Evolutionary conservation across 2,329 filamentous ascomycete species (phyloP), one percentile per base, ranked within the genome.

Genomic region (Fusarium zealandicum): DNA sequence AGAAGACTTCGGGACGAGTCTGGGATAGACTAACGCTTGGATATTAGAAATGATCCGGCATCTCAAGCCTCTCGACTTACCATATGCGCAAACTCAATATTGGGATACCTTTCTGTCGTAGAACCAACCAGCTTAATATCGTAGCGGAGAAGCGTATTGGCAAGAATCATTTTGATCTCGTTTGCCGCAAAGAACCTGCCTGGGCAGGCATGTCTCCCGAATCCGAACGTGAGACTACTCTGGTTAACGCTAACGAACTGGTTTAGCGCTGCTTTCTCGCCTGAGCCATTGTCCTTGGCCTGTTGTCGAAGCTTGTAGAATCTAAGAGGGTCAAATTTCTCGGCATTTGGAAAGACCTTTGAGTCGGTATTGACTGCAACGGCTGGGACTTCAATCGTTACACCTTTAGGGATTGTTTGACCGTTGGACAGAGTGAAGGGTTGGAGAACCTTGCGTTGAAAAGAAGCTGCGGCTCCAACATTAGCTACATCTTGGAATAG

Each of bases 351-450:
- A 52, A 70, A 75, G 48, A 64, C 31, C 1, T 70, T 70, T 8
- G 71, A 63, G 60, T 81, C 78, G 3, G 61, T 63, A 40, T 69
- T 70, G 51, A 76, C 61, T 22, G 71, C 73, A 14, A 71, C 67
- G 11, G 71, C 56, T 0, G 78, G 73, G 0, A 78, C 68, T 51
- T 80, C 73, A 27, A 81, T 71, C n/a, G 72, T 70, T 6, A 75
- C 74, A 22, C 78, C 78, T 2, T 73, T 69, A 0, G 78, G 78
- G 9, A 81, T 72, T 30, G 76, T 73, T 40, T 83, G 79, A 13
- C 82, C 83, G 64, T 82, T 81, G 37, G 81, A 82, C 2, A 84
- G 78, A 2, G 76, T 76, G 61, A 85, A 75, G 4, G 78, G 73
- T 59, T 78, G 75, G 30, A 80, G 69, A 9, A 82, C 80, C 57